Base-by-base conservation (phyloP, 2,329 filamentous ascomycete genomes). In the Colletotrichum paranaense region DNA sequence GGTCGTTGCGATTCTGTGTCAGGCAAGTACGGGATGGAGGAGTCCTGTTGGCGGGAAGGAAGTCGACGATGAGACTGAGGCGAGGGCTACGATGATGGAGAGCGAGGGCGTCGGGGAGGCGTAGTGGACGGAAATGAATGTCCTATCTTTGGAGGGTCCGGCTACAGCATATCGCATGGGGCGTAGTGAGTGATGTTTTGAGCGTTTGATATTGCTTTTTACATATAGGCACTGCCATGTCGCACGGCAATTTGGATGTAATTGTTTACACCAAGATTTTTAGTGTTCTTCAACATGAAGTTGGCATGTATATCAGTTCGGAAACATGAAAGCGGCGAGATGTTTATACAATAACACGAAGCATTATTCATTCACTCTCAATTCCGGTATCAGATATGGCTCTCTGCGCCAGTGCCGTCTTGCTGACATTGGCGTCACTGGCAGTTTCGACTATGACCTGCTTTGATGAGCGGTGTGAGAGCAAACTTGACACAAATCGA, bases 21-120 rank as follows among this genome's bases (percentile, higher is more conserved):
- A 90, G 80, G 86, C 86, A 1, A 82, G 82, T 8, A 87, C 88
- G 9, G 88, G 88, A 2, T 88, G 87, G 87, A 81, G 79, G n/a
- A 83, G 81, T 1, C 84, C 86, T 70, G 68, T 26, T 7, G 91
- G 78, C 78, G 63, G 81, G 67, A 82, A 82, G 62, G 79, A 80
- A 46, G 77, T 77, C n/a, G 79, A 80, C 59, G 81, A 82, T 63
- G 82, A 81, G 35, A 77, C 73, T 26, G 74, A 76, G 57, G 77
- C 77, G 22, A 76, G 78, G 67, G 78, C 75, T 11, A 68, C 69
- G 26, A 52, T 78, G 22, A 68, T 78, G n/a, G 79, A 81, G 66
- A 77, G 77, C 38, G 80, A 83, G 60, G 79, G 79, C 14, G 75
- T 79, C n/a, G 80, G 76, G 16, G 82, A 84, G 67, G 79, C 76